phyloP scores from a whole-genome alignment of 2,329 filamentous ascomycete genomes.

The Pseudogymnoascus sp. region DNA sequence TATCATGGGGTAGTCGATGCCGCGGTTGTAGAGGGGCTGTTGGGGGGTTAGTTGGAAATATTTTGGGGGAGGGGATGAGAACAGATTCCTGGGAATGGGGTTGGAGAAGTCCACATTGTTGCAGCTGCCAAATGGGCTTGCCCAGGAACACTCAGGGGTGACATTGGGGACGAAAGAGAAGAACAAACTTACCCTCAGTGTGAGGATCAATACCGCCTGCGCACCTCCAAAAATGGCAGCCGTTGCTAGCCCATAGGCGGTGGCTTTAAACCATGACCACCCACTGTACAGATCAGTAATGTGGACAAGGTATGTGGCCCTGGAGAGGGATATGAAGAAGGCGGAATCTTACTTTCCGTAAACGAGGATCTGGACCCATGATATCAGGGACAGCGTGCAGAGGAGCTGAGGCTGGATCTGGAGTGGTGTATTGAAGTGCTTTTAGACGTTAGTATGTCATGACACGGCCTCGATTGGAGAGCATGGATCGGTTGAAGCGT shows the following conservation, averaged over 20 bases:
- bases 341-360: conserved; percentile 36
- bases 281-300: conserved; percentile 27
- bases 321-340: not conserved
- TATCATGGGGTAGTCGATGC: conserved; percentile 44
- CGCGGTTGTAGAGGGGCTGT: conserved; percentile 45
- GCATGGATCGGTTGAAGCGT: not conserved
- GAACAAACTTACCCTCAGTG: conserved; percentile 38
- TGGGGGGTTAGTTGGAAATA: not conserved
- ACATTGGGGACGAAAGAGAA: not conserved
- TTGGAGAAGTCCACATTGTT: not conserved
- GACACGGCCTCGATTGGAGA: not conserved
- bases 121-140: not conserved
- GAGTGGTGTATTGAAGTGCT: conserved; percentile 47
- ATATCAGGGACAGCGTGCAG: conserved; percentile 38
- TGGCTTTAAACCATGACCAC: conserved; percentile 40
- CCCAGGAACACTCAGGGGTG: conserved; percentile 8
- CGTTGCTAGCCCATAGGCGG: conserved; percentile 32
- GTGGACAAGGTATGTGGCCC: not conserved
- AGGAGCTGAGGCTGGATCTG: conserved; percentile 48
- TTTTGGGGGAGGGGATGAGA: conserved; percentile 4
- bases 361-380: conserved; percentile 44
- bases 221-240: conserved; percentile 41
- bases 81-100: not conserved
- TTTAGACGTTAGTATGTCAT: not conserved
- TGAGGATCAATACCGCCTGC: conserved; percentile 48